These are phyloP conservation scores for Phytophthora agathidicida DNA, from an alignment of 352 stramenopile species.

Conservation along the genomic window DNA sequence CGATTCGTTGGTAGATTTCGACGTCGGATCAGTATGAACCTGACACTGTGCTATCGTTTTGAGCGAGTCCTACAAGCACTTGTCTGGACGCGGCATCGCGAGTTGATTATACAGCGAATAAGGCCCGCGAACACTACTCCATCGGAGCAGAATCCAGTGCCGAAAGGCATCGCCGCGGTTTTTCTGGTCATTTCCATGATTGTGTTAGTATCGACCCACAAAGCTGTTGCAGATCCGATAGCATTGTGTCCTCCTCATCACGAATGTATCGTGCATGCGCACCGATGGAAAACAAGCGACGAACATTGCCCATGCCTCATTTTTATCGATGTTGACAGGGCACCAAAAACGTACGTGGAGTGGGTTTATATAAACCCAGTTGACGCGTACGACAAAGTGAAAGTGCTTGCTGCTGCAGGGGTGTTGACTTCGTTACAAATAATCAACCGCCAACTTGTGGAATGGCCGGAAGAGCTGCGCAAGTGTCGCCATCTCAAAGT, in stretches of 20 bases:
- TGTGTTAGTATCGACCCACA: slow-evolving; percentile 16
- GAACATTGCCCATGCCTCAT: slow-evolving; percentile 28
- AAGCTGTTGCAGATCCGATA: slow-evolving; percentile 9
- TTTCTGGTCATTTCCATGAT: slow-evolving; percentile 14
- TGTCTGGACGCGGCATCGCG: neutral
- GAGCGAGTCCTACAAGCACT: slow-evolving; percentile 19
- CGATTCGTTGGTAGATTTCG: slow-evolving; percentile 20
- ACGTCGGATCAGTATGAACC: slow-evolving; percentile 30
- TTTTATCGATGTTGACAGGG: neutral
- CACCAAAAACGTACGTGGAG: neutral
- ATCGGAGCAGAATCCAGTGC: slow-evolving; percentile 13
- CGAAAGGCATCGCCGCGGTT: slow-evolving; percentile 7
- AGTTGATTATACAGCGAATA: neutral
- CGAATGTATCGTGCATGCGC: slow-evolving; percentile 26
- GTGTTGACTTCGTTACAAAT: slow-evolving; percentile 43
- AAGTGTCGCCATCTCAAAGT: slow-evolving; percentile 17
- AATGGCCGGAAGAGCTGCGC: slow-evolving; percentile 31
- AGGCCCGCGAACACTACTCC: neutral
- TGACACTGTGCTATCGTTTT: slow-evolving; percentile 37
- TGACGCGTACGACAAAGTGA: slow-evolving; percentile 23
- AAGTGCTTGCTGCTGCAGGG: slow-evolving; percentile 28
- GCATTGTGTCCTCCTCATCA: slow-evolving; percentile 7
- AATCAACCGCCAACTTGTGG: slow-evolving; percentile 36
- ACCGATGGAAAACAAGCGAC: slow-evolving; percentile 17
- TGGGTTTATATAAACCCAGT: slow-evolving; percentile 4